A percentile compares a stretch with the other conserved stretches of the same genome.
Evolutionary conservation across 2,329 filamentous ascomycete species (phyloP).

Genomic region (Pseudogymnoascus sp.): DNA sequence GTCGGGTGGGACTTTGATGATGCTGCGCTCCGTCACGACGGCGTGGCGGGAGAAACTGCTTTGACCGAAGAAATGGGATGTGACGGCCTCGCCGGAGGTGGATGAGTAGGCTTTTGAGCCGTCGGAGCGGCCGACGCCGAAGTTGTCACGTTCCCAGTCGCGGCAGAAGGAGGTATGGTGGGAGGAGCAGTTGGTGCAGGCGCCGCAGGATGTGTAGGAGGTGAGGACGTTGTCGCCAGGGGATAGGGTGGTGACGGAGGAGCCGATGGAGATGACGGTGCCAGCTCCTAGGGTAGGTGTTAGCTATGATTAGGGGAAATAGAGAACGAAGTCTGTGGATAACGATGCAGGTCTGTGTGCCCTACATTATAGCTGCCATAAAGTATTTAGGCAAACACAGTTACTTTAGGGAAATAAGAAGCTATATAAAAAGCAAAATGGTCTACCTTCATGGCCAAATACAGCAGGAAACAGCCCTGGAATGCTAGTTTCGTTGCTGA

Average conservation of each 20-base stretch:
- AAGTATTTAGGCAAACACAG: neutral
- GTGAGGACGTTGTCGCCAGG: slow-evolving; percentile 28
- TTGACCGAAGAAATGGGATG: slow-evolving; percentile 31
- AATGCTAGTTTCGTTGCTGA: slow-evolving; percentile 14
- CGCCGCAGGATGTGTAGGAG: slow-evolving; percentile 29
- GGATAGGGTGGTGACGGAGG: slow-evolving; percentile 12
- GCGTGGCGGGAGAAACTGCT: slow-evolving; percentile 25
- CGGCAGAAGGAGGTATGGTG: slow-evolving; percentile 27
- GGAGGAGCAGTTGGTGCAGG: slow-evolving; percentile 27
- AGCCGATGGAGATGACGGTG: slow-evolving; percentile 16
- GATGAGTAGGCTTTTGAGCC: slow-evolving; percentile 16
- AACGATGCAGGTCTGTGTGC: neutral
- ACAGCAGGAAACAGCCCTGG: slow-evolving; percentile 24
- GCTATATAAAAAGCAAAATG: neutral
- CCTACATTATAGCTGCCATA: neutral
- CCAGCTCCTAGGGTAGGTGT: slow-evolving; percentile 16
- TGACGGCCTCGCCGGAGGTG: slow-evolving; percentile 17
- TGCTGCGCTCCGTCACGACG: slow-evolving; percentile 21
- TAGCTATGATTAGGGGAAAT: neutral
- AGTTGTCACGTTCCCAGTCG: slow-evolving; percentile 22
- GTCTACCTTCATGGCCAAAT: slow-evolving; percentile 27
- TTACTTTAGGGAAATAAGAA: neutral
- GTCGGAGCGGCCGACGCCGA: slow-evolving; percentile 18
- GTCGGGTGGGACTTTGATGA: slow-evolving; percentile 20
- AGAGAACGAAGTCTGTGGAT: neutral